These are phyloP conservation scores for Microdochium trichocladiopsis DNA, from an alignment of 2,329 filamentous ascomycete genomes.

Conservation along the genomic window DNA sequence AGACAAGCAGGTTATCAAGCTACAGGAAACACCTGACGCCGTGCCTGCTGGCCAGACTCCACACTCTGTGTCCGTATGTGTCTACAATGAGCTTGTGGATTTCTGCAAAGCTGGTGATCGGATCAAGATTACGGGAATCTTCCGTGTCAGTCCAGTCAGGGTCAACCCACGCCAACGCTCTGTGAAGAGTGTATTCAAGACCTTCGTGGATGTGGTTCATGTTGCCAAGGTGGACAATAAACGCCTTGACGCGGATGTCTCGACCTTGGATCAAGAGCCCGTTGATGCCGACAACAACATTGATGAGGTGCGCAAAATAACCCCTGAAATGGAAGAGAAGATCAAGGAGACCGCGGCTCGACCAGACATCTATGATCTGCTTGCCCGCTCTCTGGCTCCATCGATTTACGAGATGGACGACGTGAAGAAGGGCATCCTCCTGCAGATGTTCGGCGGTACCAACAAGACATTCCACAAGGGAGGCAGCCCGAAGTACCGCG, in stretches of 20 bases:
- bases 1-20: constrained; percentile 97
- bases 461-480: constrained; percentile 98
- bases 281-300: constrained; percentile 66
- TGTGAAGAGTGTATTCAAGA: constrained; percentile 96
- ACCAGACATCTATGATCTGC: constrained; percentile 85
- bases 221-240: constrained; percentile 96
- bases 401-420: constrained; percentile 98
- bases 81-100: constrained; percentile 95
- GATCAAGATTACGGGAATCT: constrained; percentile 92
- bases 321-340: constrained; percentile 79
- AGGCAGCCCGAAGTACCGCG: constrained; percentile 89
- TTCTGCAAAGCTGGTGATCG: constrained; percentile 97
- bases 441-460: constrained; percentile 93
- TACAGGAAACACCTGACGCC: constrained; percentile 93
- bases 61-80: constrained; percentile 91
- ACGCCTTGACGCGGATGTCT: constrained; percentile 83
- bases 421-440: constrained; percentile 94
- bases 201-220: constrained; percentile 90
- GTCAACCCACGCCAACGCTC: constrained; percentile 89
- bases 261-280: constrained; percentile 76
- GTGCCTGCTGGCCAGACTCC: constrained; percentile 95
- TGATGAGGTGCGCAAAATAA: constrained; percentile 78
- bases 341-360: constrained; percentile 76
- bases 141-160: constrained; percentile 87
- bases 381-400: constrained; percentile 84